Evolutionary conservation across 2,329 filamentous ascomycete species (phyloP).

Genomic region (Fusarium sp.): DNA sequence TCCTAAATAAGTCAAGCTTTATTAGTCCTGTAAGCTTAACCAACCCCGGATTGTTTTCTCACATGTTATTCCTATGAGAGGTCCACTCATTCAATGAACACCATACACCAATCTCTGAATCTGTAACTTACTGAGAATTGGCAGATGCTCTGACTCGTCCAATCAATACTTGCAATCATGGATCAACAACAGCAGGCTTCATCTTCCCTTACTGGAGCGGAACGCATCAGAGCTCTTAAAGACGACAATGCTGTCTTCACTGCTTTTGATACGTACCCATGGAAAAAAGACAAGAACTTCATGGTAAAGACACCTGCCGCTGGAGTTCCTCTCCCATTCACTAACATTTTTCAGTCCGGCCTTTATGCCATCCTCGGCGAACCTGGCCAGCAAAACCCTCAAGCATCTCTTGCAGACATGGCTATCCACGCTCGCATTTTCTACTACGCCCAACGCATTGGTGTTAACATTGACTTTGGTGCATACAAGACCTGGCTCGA

Average conservation of each 20-base stretch:
- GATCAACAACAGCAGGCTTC: slow-evolving; percentile 29
- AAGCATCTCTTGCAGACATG: slow-evolving; percentile 68
- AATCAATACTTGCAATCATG: slow-evolving; percentile 15
- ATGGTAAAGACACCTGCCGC: slow-evolving; percentile 62
- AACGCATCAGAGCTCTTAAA: slow-evolving; percentile 57
- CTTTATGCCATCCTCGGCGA: slow-evolving; percentile 74
- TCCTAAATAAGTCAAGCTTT: slow-evolving; percentile 22
- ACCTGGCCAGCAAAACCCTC: slow-evolving; percentile 57
- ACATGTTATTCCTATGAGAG: slow-evolving; percentile 39
- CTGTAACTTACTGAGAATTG: slow-evolving; percentile 14
- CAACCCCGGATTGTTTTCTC: slow-evolving; percentile 37
- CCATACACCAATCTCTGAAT: neutral
- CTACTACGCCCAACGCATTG: slow-evolving; percentile 70
- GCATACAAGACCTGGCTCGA: slow-evolving; percentile 75
- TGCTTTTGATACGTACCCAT: slow-evolving; percentile 75
- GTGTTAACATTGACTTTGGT: slow-evolving; percentile 72
- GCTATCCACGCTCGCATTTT: slow-evolving; percentile 75
- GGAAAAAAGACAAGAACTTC: slow-evolving; percentile 76
- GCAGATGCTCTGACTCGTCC: neutral
- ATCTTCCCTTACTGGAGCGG: slow-evolving; percentile 51
- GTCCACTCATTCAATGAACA: slow-evolving; percentile 10
- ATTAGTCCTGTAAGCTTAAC: slow-evolving; percentile 15
- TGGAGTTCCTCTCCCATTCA: neutral
- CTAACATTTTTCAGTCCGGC: slow-evolving; percentile 61
- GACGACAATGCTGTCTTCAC: slow-evolving; percentile 64